Conservation (phyloP, 2,329 filamentous ascomycete species). For the Penicillium occitanis region DNA sequence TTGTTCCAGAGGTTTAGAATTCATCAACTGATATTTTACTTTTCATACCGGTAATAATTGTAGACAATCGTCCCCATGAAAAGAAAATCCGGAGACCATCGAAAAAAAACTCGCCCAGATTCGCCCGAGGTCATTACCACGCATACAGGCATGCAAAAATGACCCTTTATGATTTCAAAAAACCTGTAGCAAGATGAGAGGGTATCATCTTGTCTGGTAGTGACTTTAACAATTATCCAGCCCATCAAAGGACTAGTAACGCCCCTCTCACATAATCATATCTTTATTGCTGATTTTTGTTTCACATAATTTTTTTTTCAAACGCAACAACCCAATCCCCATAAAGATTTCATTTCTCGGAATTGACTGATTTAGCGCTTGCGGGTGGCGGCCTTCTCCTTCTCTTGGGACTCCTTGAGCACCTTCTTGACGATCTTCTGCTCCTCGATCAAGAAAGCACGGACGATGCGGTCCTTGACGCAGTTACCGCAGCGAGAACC, state of each 20-base stretch:
- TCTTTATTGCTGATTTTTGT: conserved; percentile 36
- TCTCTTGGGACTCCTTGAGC: conserved; percentile 93
- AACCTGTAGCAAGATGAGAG: conserved; percentile 24
- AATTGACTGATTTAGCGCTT: conserved; percentile 42
- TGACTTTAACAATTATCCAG: conserved; percentile 26
- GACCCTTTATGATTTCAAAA: conserved; percentile 21
- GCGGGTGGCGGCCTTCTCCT: conserved; percentile 37
- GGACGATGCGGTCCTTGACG: conserved; percentile 95
- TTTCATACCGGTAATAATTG: conserved; percentile 23
- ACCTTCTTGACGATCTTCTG: conserved; percentile 99
- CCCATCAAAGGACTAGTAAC: conserved; percentile 31
- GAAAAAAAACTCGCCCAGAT: conserved; percentile 25
- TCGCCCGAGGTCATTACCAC: conserved; percentile 23
- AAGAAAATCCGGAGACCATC: conserved; percentile 22
- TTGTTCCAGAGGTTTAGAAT: not conserved
- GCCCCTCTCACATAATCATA: conserved; percentile 33
- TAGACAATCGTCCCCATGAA: conserved; percentile 22
- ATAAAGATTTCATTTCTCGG: conserved; percentile 9
- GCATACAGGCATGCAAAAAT: conserved; percentile 21
- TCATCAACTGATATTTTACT: conserved; percentile 24
- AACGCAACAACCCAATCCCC: conserved; percentile 24
- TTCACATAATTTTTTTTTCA: conserved; percentile 14
- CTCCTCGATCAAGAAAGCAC: conserved; percentile 99
- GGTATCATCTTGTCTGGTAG: conserved; percentile 37
- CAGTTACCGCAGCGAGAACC: conserved; percentile 98